phyloP scores from a whole-genome alignment of 129 eudicot genomes.

The Scalesia atractyloides region DNA sequence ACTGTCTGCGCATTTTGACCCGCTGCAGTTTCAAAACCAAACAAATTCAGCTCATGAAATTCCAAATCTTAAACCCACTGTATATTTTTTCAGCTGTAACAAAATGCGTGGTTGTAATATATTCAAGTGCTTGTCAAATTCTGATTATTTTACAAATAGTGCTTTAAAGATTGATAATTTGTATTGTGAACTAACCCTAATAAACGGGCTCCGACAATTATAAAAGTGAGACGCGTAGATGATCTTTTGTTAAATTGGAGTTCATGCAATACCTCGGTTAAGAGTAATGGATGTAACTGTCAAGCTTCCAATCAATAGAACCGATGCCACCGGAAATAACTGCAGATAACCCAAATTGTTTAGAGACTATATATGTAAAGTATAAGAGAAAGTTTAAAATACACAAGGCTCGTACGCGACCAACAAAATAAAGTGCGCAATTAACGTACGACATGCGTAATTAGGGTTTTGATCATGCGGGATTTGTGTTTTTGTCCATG shows the following conservation, averaged over 20 bases:
- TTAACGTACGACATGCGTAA: no score
- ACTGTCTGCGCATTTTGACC: slow-evolving; percentile 63
- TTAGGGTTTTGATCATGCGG: no score
- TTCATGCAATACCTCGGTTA: slow-evolving; percentile 60
- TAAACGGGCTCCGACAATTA: background rate
- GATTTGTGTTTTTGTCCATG: no score
- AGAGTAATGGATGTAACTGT: slow-evolving; percentile 81
- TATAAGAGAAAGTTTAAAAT: no score
- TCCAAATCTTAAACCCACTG: background rate
- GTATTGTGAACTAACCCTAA: background rate
- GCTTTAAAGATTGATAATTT: no score
- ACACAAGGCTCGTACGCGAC: no score
- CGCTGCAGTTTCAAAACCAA: slow-evolving; percentile 37
- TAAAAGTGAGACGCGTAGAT: background rate
- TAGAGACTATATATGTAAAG: background rate
- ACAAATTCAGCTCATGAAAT: background rate
- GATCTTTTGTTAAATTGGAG: background rate
- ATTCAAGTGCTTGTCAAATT: background rate
- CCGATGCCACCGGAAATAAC: slow-evolving; percentile 97
- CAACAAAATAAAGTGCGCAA: no score
- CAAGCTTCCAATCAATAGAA: slow-evolving; percentile 84
- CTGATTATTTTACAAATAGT: background rate
- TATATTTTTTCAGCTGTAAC: background rate
- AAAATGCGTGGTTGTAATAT: no score
- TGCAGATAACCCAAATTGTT: slow-evolving; percentile 38